These are phyloP conservation scores for Hortaea werneckii DNA, from an alignment of 2,329 filamentous ascomycete genomes.

Conservation along the genomic window DNA sequence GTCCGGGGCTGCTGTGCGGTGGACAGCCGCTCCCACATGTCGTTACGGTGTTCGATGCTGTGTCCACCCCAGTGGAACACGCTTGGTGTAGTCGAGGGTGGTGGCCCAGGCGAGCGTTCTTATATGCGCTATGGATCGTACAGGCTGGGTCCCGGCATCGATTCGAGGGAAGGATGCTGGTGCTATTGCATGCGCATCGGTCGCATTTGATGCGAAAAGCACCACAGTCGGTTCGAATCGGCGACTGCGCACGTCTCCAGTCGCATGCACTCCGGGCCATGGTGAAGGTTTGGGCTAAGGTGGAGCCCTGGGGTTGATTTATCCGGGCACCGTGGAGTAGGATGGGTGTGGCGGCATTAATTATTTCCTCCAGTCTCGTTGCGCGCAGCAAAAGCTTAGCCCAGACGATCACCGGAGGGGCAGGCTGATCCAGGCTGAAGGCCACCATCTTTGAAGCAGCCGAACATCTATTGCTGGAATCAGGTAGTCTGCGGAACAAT, in stretches of 20 bases:
- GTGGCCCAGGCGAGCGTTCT: background rate
- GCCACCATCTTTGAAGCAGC: no score
- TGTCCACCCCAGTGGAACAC: background rate
- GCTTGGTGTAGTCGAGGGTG: background rate
- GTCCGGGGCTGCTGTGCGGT: conserved; percentile 18
- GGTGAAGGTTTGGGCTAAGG: background rate
- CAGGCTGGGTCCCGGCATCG: background rate
- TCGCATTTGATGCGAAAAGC: background rate
- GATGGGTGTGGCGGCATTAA: background rate
- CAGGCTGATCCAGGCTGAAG: no score
- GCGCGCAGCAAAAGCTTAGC: no score
- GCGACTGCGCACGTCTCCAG: background rate
- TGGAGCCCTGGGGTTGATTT: background rate
- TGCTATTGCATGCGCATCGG: background rate
- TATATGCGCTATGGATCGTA: background rate
- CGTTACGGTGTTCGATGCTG: background rate
- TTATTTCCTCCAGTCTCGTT: no score
- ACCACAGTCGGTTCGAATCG: background rate
- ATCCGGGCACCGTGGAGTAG: background rate
- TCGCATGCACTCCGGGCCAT: background rate
- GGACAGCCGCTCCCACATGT: conserved; percentile 19
- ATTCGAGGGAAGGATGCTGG: background rate
- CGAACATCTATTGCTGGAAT: background rate
- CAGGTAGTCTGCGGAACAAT: background rate
- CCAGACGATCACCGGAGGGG: no score